Evolutionary conservation across 2,329 filamentous ascomycete genomes (phyloP), one percentile per base, ranked within the genome.

Genomic region (Chaetothyriales sp.): DNA sequence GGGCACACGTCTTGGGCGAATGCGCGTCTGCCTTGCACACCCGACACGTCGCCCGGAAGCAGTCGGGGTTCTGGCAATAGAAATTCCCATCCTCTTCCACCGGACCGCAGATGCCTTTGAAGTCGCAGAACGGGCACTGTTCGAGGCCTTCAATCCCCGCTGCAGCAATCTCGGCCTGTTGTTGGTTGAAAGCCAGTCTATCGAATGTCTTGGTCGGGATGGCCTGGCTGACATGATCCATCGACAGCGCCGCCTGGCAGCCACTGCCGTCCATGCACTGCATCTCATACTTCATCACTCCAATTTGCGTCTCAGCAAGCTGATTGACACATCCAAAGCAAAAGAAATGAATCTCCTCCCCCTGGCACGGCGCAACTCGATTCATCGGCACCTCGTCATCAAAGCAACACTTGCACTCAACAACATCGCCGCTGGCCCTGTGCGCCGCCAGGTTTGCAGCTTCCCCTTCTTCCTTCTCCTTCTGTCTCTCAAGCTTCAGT

Each of bases 41-140:
- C 4, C 84, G 78, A 61, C 83, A 87, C 63, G 77, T 84, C 47
- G 78, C 69, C 43, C 75, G 74, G 55, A 70, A 69, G 63, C 88
- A 94, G 0, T 78, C 75, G 0, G 76, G 73, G 51, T 81, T 82
- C 49, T 77, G 70, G 66, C 88, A 94, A 2, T 73, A 72, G 57
- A 94, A 94, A 61, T 89, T 84, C 54, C 76, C 81, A 64, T 90
- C 76, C 18, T 78, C 68, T 18, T 84, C 78, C 1, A 84, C 68
- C 0, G 85, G 77, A 0, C 78, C 80, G 57, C 80, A 85, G 54
- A 88, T 83, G 33, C 81, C 85, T 44, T 85, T 86, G 69, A 80
- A 94, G 19, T 85, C 81, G 65, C 88, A 94, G 62, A 89, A 92
- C 0, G 87, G 86, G 58, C 88, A 94, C 29, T 77, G 80, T 29